These are phyloP conservation scores for Carex cristatella DNA, from an alignment of 176 grass and related monocot genomes.

Conservation along the genomic window DNA sequence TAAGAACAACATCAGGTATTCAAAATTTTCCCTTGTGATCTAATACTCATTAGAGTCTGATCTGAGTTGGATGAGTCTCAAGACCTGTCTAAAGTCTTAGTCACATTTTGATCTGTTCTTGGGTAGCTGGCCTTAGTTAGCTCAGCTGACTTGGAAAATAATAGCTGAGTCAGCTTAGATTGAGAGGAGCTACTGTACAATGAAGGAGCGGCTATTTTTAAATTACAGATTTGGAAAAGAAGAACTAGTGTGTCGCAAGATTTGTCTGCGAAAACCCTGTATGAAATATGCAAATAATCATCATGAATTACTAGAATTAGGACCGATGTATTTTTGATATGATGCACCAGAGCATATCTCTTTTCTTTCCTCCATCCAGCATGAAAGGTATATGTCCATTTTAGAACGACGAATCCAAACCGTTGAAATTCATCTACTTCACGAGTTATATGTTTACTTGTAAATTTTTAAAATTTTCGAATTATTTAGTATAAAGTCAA, in stretches of 20 bases:
- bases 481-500: too few relatives aligned
- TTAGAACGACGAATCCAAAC: background rate
- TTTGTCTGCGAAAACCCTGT: background rate
- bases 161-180: background rate
- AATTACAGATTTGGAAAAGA: background rate
- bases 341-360: background rate
- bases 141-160: background rate
- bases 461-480: too few relatives aligned
- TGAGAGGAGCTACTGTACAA: background rate
- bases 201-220: background rate
- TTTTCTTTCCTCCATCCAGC: background rate
- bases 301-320: background rate
- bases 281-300: background rate
- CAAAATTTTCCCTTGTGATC: background rate
- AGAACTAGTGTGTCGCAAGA: background rate
- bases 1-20: background rate
- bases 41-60: background rate
- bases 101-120: background rate
- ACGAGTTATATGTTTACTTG: too few relatives aligned
- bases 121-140: background rate
- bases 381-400: background rate
- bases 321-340: background rate
- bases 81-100: background rate
- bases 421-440: too few relatives aligned
- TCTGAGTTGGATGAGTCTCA: background rate